These are phyloP conservation scores for Mycosphaerella sp. DNA, from an alignment of 2,329 filamentous ascomycete species.

Conservation along the genomic window DNA sequence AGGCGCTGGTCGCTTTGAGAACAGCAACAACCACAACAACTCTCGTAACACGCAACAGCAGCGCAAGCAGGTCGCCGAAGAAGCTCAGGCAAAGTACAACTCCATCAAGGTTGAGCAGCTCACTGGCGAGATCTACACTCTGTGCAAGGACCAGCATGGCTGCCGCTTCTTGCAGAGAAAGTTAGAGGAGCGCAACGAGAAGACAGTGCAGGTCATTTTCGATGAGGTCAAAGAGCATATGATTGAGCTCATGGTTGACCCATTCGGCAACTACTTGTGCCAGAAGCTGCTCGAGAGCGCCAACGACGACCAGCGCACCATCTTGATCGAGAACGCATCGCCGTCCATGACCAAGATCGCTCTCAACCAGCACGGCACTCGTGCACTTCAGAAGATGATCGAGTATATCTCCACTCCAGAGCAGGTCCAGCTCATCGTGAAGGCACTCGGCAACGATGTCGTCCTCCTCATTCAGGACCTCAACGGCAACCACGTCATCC, in stretches of 20 bases:
- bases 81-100: slow-evolving; percentile 69
- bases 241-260: slow-evolving; percentile 96
- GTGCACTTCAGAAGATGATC: slow-evolving; percentile 98
- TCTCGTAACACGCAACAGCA: slow-evolving; percentile 39
- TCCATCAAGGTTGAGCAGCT: slow-evolving; percentile 77
- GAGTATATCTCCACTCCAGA: slow-evolving; percentile 83
- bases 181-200: slow-evolving; percentile 78
- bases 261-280: slow-evolving; percentile 98
- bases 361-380: slow-evolving; percentile 92
- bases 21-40: slow-evolving; percentile 41
- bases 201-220: slow-evolving; percentile 89
- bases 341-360: slow-evolving; percentile 87
- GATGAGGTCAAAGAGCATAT: slow-evolving; percentile 89
- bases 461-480: slow-evolving; percentile 94
- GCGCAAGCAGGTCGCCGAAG: slow-evolving; percentile 66
- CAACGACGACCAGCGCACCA: slow-evolving; percentile 89
- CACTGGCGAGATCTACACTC: slow-evolving; percentile 73
- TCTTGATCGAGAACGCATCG: slow-evolving; percentile 83
- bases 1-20: slow-evolving; percentile 51
- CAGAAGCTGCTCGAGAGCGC: slow-evolving; percentile 96
- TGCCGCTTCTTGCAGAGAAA: slow-evolving; percentile 97
- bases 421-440: slow-evolving; percentile 82
- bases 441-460: slow-evolving; percentile 73
- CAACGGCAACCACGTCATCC: slow-evolving; percentile 98
- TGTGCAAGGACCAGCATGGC: slow-evolving; percentile 97